Base-by-base conservation (phyloP, 1,139 yeast species). In the Nakaseomyces nivariensis region DNA sequence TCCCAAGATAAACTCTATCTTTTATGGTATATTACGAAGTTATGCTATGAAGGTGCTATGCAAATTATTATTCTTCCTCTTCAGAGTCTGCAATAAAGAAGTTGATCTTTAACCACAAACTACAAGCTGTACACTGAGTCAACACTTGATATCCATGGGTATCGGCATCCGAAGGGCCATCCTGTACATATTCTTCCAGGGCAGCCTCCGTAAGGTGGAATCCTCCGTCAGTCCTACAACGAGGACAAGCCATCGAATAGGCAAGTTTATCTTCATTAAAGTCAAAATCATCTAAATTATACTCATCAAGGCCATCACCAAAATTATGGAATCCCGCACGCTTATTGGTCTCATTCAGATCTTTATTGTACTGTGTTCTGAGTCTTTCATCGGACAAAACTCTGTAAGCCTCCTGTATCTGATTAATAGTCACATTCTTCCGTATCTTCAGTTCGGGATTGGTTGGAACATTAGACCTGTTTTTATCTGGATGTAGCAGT, bases 61-160 rank as follows among this genome's bases (percentile, higher is more conserved):
- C 31, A 29, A 9, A 5, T 13, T 22, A 11, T 34, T 37, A 44
- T 46, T 47, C 52, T 29, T 51, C 54, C 31, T 56, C 54, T 41
- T 54, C 54, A 7, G 58, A 61, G 25, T 64, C 66, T 1, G 65
- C 69, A 13, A 64, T 63, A 52, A 76, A 84, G 53, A 75, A 78
- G 54, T 74, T 75, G 1, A 89, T 89, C 49, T 80, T 79, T 13
- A 89, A 68, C 96, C 96, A 89, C 29, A 88, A 66, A 63, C 95
- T 85, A 62, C 97, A 89, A 37, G 86, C 81, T 10, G 70, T 66
- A 62, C 97, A 89, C 59, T 89, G 96, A 0, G 86, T 79, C 7
- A 85, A 73, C 3, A 89, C 75, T 54, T 83, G 85, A 53, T 71
- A 81, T 7, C 83, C 83, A 9, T 46, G 44, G 4, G 48, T 49